Evolutionary conservation across 225 moss, liverwort and hornwort genomes (phyloP).

Genomic region (Pseudoscleropodium purum): DNA sequence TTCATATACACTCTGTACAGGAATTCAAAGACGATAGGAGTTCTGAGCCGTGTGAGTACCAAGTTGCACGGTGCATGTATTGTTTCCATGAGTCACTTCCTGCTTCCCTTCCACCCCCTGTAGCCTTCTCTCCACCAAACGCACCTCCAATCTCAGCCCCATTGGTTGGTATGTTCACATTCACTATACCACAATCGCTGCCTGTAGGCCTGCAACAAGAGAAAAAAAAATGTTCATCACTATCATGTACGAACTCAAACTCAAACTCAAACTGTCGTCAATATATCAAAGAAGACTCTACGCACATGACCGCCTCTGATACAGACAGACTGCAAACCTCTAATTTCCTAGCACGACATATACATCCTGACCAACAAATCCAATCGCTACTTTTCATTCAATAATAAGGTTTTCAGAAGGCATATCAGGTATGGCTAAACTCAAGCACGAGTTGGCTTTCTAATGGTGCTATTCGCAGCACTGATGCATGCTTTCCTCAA

Average conservation of each 20-base stretch:
- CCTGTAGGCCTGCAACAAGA: slow-evolving; percentile 56
- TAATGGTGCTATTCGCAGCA: neutral
- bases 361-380: too few species aligned
- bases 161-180: slow-evolving; percentile 89
- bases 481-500: neutral
- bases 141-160: slow-evolving; percentile 97
- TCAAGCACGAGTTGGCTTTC: neutral
- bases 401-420: neutral
- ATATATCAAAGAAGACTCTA: neutral
- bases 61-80: slow-evolving; percentile 86
- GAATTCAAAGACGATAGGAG: neutral
- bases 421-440: neutral
- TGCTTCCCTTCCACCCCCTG: slow-evolving; percentile 90
- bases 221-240: neutral
- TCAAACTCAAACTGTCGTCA: neutral
- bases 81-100: slow-evolving; percentile 97
- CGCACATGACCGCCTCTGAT: neutral
- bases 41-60: slow-evolving; percentile 20
- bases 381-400: too few species aligned
- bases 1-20: neutral
- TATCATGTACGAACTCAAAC: neutral
- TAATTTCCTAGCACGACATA: neutral
- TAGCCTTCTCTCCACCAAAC: slow-evolving; percentile 89
- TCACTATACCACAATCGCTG: slow-evolving; percentile 90
- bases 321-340: neutral